Percentiles rank a stretch among this genome's conserved stretches.
phyloP scores from a whole-genome alignment of 2,329 filamentous ascomycete species.

The Penicillium sp. region DNA sequence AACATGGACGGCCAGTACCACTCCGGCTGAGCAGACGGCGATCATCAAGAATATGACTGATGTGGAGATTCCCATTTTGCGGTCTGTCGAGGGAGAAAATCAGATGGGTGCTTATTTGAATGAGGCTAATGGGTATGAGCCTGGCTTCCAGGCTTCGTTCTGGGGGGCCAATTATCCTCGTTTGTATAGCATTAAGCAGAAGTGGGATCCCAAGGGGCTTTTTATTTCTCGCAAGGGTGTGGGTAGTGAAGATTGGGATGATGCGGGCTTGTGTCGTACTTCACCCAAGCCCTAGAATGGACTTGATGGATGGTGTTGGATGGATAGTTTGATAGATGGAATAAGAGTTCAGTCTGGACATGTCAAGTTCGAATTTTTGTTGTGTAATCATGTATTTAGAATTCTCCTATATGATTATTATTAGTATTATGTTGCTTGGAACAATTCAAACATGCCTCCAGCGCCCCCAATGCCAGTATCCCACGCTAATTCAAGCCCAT shows the following conservation, averaged over 20 bases:
- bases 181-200: constrained; percentile 39
- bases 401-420: neutral
- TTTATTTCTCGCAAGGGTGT: constrained; percentile 36
- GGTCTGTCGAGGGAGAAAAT: constrained; percentile 28
- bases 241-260: constrained; percentile 37
- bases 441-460: neutral
- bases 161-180: constrained; percentile 46
- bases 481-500: constrained; percentile 17
- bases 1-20: constrained; percentile 34
- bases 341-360: neutral
- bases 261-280: constrained; percentile 30
- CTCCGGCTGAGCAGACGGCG: constrained; percentile 39
- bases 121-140: constrained; percentile 49
- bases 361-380: no score
- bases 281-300: neutral
- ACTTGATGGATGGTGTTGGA: neutral
- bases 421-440: neutral
- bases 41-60: constrained; percentile 45
- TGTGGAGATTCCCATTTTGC: constrained; percentile 34
- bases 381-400: neutral
- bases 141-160: constrained; percentile 48
- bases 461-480: neutral
- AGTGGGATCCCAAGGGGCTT: constrained; percentile 40
- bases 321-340: neutral
- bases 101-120: constrained; percentile 46